Base-by-base conservation (phyloP, 345 rosid genomes). In the Populus simonii region DNA sequence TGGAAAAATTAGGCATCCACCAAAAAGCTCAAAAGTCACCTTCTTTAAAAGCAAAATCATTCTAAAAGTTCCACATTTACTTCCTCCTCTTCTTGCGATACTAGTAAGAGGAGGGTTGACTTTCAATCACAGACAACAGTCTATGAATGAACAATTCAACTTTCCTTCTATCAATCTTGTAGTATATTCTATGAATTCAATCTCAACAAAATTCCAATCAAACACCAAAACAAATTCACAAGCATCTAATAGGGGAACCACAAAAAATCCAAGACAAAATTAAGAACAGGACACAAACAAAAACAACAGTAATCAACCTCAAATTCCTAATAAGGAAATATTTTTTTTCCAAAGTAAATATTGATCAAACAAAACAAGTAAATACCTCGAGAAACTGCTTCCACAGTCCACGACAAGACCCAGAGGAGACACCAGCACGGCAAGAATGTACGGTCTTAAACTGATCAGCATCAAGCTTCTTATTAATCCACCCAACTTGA, bases 381-480 rank as follows among this genome's bases (percentile, higher is more conserved):
- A 62, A 20, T 87, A 89, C 91, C 91, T 85, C 76, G 49, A 83
- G 61, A 67, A 82, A 39, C 25, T 78, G 84, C 68, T 79, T 72
- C 88, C 81, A 84, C 4, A 80, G 75, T 33, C 82, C 82, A 12
- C 72, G 75, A 71, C 86, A 85, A 55, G 85, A 73, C 9, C 86
- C 81, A 23, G 85, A 77, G 25, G 70, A 76, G 66, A 82, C 80
- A n/a, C 73, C 78, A 71, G 82, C 87, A 29, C 85, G 84, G 80
- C 99, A 95, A 17, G 97, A 90, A 84, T 83, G 99, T 2, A 95
- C 86, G 35, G 91, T 88, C 88, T 87, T 82, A 83, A 95, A 95
- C 92, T 95, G 99, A 65, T 82, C 92, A 51, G 87, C 43, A 59
- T 88, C 92, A n/a, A 95, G 99, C 85, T 90, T 91, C 90, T 92